Evolutionary conservation across 2,329 filamentous ascomycete species (phyloP), one percentile per base, ranked within the genome.

Genomic region (Alternaria sp.): DNA sequence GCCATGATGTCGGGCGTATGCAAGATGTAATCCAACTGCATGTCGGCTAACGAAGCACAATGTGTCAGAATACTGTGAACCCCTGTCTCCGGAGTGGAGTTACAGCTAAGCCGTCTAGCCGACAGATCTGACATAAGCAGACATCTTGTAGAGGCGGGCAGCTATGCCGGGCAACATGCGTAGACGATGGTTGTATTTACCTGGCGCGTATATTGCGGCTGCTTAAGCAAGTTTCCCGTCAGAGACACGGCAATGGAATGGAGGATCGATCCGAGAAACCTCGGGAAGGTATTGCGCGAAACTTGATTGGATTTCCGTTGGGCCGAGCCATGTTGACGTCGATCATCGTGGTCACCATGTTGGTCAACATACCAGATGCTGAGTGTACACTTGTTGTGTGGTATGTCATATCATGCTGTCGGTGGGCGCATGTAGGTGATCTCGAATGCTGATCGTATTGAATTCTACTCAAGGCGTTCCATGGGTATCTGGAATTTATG

Each of bases 401-500:
- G 14, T 41, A 2, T 36, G 20, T 18, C 18, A 38, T 7, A 12
- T 41, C 7, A 5, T 20, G 32, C 22, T 7, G 14, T 30, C n/a
- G n/a, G 12, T 48, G 30, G 16, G 32, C 4, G 18, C 8, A 12
- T 36, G 18, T 44, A n/a, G n/a, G 12, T 12, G 7, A 36, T 20
- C 52, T 36, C 34, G 32, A 20, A 38, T 5, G n/a, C 9, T 57
- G n/a, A 28, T 39, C 24, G 22, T 39, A 48, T 52, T 53, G n/a
- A 42, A 8, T 32, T 61, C 54, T 68, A 76, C 54, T 76, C 71
- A 32, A 78, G 63, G n/a, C 75, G 64, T 44, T 79, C 75, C 8
- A 64, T 74, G 1, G 75, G 75, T 36, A 77, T 72, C 43, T 75
- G 62, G 51, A 73, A 78, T 38, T 75, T 70, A 58, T 74, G 72